Evolutionary conservation across 176 grass and related monocot genomes (phyloP), one percentile per base, ranked within the genome.

Genomic region (Phoenix roebelenii): DNA sequence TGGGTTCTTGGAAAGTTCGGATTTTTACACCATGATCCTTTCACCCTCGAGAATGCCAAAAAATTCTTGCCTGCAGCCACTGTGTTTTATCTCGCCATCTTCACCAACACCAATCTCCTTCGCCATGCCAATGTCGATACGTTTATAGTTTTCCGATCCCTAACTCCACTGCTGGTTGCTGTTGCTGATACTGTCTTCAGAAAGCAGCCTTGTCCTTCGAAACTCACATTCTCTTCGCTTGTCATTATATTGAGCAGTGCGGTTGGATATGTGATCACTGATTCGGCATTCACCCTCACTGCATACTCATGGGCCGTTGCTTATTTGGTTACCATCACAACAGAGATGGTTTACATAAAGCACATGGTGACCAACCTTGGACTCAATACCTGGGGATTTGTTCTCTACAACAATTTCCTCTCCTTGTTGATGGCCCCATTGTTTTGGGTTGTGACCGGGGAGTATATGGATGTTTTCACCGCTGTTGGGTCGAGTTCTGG

Each of bases 281-380:
- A 68, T 44, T 68, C 65, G 22, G 65, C 52, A 3, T 68, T 68
- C 65, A 57, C 9, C 55, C 28, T 68, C 52, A 68, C 65, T 22
- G 65, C 65, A 23, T 68, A 68, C 52, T 55, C 28, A 29, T 68
- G 65, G 65, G 65, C 65, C 1, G 1, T 68, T 56, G 65, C 28
- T 32, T 68, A 68, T 57, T 68, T 68, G 65, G 52, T 57, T 18
- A 57, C 65, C 22, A 68, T 68, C 6, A 68, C 65, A 3, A 48
- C 65, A 5, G 65, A 68, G 18, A 68, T 68, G 65, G 65, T 68
- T 44, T 68, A 68, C 65, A 68, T 57, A 20, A 68, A 68, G 25
- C 65, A 68, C 52, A 68, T 68, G 65, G 65, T 68, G 25, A 68
- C 65, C 10, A 68, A 68, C 26, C 52, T 68, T 22, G 65, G 65